phyloP scores from a whole-genome alignment of 192 early-diverging fungal genomes.

The Lobosporangium transversale region DNA sequence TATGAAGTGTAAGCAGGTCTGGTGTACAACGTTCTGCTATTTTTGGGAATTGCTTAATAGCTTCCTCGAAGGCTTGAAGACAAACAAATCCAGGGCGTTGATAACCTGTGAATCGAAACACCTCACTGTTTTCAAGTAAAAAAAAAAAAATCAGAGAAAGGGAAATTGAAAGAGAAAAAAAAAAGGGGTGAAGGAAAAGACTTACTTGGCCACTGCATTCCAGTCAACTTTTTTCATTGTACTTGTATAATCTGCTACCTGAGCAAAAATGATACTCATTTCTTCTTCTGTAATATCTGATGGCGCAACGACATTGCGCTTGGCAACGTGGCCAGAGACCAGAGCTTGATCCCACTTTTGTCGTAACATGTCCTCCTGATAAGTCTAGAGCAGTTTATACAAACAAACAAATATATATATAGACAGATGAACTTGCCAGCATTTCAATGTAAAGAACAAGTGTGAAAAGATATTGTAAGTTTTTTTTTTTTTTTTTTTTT shows the following conservation, averaged over 20 bases:
- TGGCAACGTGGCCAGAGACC: background rate
- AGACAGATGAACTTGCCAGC: too few species aligned
- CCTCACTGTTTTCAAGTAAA: background rate
- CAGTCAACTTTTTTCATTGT: constrained; percentile 17
- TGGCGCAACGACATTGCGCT: background rate
- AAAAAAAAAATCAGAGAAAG: too few species aligned
- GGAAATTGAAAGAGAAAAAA: background rate
- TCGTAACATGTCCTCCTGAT: background rate
- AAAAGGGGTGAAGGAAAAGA: background rate
- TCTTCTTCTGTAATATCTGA: constrained; percentile 3
- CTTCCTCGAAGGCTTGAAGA: constrained; percentile 17
- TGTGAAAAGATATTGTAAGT: too few species aligned
- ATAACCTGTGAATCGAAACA: constrained; percentile 12
- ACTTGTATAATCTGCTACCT: constrained; percentile 3
- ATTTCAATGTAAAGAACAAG: too few species aligned
- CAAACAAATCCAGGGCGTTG: background rate
- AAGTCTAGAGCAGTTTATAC: background rate
- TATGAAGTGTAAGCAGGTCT: background rate
- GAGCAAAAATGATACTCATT: constrained; percentile 1
- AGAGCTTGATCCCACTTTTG: background rate
- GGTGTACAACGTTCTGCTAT: background rate
- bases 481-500: too few species aligned
- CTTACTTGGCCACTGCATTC: constrained; percentile 19
- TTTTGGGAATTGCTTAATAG: constrained; percentile 9
- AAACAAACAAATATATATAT: too few species aligned